Base-by-base conservation (phyloP, 2,329 filamentous ascomycete species). In the Huntiella abstrusa region DNA sequence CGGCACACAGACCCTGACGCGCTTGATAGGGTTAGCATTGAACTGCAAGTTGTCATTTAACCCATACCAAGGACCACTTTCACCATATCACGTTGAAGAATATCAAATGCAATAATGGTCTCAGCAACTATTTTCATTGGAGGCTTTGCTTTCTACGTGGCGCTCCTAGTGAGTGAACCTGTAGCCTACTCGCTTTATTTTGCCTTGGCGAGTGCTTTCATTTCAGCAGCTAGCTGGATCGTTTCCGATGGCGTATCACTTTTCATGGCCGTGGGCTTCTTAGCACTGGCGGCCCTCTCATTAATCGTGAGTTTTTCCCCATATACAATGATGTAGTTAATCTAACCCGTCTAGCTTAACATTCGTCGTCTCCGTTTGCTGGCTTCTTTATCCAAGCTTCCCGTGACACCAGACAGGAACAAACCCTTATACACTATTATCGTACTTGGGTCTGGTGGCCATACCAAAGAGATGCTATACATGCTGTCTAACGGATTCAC, bases 401-500 rank as follows among this genome's bases (percentile, higher is more conserved):
- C 41, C 12, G 11, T 16, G 12, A 15, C 41, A 28, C 41, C 19
- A 5, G 17, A n/a, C 16, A 39, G 16, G 8, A 13, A 11, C 32
- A 7, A 35, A 5, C 43, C 48, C 4, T 22, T 46, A 5, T 52
- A 52, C 40, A 47, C 46, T 1, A 22, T 50, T n/a, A 34, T 47
- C 16, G 78, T 96, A 19, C 79, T 96, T 17, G 91, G 91, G 45
- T 92, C 83, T 2, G 91, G 91, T 32, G 91, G 91, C 1, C 91
- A 98, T 62, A 95, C 91, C 0, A 79, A 85, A 41, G 91, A 98
- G 62, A 93, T 98, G 82, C 69, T 94, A 52, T 77, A 80, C 56
- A 82, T 95, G 66, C 74, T 98, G 54, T 66, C 68, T 48, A 65
- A 68, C 53, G 72, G 70, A 53, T 73, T 71, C 56, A 67, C 65